These are phyloP conservation scores for Cercospora zeae-maydis DNA, from an alignment of 2,329 filamentous ascomycete genomes.

Conservation along the genomic window DNA sequence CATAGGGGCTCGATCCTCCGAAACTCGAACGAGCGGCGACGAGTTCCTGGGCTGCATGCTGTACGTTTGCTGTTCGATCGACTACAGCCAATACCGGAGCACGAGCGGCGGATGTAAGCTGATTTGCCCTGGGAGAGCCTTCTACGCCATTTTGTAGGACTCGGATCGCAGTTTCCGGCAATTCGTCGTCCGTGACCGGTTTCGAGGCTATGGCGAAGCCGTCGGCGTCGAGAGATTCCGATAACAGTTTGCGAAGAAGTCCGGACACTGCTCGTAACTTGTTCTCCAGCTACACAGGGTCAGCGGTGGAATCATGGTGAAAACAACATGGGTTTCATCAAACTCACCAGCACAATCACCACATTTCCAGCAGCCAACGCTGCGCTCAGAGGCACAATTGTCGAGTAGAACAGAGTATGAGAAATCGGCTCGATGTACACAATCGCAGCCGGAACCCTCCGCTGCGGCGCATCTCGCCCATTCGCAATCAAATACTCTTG, in stretches of 20 bases:
- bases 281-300: slow-evolving; percentile 39
- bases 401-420: slow-evolving; percentile 50
- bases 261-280: slow-evolving; percentile 38
- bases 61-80: slow-evolving; percentile 57
- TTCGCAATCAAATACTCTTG: slow-evolving; percentile 45
- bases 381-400: slow-evolving; percentile 44
- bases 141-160: slow-evolving; percentile 37
- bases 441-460: slow-evolving; percentile 40
- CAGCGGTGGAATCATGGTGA: too few species aligned
- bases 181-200: slow-evolving; percentile 30
- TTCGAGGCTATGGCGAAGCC: slow-evolving; percentile 46
- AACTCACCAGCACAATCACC: slow-evolving; percentile 48
- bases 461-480: slow-evolving; percentile 38
- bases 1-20: slow-evolving; percentile 56
- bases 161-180: slow-evolving; percentile 30
- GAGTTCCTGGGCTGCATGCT: slow-evolving; percentile 52
- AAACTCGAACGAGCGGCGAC: slow-evolving; percentile 55
- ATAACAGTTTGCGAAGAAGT: slow-evolving; percentile 41
- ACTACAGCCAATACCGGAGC: slow-evolving; percentile 54
- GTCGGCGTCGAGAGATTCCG: slow-evolving; percentile 46
- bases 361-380: slow-evolving; percentile 53
- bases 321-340: too few species aligned
- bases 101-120: slow-evolving; percentile 37
- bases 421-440: slow-evolving; percentile 49
- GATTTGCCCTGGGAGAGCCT: slow-evolving; percentile 24